Evolutionary conservation across 805 yeast species (phyloP).

Genomic region (Danielia oregonensis): DNA sequence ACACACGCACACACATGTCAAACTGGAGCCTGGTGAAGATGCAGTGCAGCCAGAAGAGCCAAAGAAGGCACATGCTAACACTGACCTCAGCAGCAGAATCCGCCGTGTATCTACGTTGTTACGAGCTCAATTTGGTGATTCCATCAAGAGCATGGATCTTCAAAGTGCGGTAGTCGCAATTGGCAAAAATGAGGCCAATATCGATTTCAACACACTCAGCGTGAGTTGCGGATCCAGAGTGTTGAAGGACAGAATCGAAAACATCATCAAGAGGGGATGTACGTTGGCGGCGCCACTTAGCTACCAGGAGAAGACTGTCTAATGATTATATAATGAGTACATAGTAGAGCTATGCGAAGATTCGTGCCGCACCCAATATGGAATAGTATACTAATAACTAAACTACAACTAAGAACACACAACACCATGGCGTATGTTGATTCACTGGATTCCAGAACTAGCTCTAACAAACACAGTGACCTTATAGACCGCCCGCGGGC

Average conservation of each 20-base stretch:
- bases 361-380: conserved; percentile 3
- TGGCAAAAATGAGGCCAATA: conserved; percentile 70
- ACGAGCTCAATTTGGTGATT: conserved; percentile 84
- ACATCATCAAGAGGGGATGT: conserved; percentile 72
- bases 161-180: conserved; percentile 61
- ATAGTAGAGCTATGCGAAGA: not conserved
- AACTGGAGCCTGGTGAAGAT: conserved; percentile 19
- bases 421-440: conserved; percentile 17
- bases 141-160: conserved; percentile 41
- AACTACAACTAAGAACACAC: not conserved
- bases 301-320: conserved; percentile 26
- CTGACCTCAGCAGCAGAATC: conserved; percentile 30
- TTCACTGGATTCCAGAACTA: not conserved
- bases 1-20: conserved; percentile 42
- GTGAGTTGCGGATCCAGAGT: conserved; percentile 74
- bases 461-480: conserved; percentile 45
- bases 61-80: conserved; percentile 22
- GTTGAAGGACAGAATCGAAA: conserved; percentile 76
- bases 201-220: conserved; percentile 59
- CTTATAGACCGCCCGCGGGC: conserved; percentile 69
- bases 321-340: not conserved
- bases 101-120: conserved; percentile 59
- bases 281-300: conserved; percentile 83
- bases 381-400: conserved; percentile 1
- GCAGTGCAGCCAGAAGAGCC: conserved; percentile 1